Base-by-base conservation (phyloP, 495 filamentous ascomycete genomes). In the Terfezia boudieri region DNA sequence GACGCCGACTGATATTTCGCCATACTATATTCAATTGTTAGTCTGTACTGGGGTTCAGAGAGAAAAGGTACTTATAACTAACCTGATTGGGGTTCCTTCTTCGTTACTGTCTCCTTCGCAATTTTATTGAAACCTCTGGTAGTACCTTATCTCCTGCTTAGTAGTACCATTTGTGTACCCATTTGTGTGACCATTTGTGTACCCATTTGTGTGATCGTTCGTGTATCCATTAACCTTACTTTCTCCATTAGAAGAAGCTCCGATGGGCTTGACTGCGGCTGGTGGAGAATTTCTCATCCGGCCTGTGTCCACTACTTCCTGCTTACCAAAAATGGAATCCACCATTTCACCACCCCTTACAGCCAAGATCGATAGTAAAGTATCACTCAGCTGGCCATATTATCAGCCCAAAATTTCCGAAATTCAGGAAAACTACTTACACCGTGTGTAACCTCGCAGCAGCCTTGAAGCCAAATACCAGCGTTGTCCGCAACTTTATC, bases 381-480 rank as follows among this genome's bases (percentile, higher is more conserved):
- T 84, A 67, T 89, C 85, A 58, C 82, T 84, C 58, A 89, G 63
- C 70, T 82, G 60, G 55, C 26, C 26, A 32, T 7, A 32, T 5
- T 32, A 32, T 32, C 26, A 32, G 26, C 26, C 26, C 26, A 32
- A 32, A 32, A 32, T 32, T 32, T 32, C 4, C 7, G 26, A 32
- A 2, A n/a, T 43, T 59, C 56, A 48, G 52, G 32, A 12, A 53
- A 23, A 9, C 36, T 48, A 76, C 80, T 76, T 72, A 86, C 82
- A 37, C 90, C 90, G 65, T 95, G 90, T 32, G 85, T 94, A 56
- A 73, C 76, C 69, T 98, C 86, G 61, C 86, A 90, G 66, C 87
- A 95, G 1, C 90, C 90, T 68, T 95, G 90, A 57, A 98, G 71
- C 86, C 86, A 98, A 36, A 95, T 74, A 10, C 87, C 87, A 8